Percentiles rank a stretch among this genome's conserved stretches.
phyloP scores from a whole-genome alignment of 1,284 basidiomycete genomes.

The Fistulina hepatica region DNA sequence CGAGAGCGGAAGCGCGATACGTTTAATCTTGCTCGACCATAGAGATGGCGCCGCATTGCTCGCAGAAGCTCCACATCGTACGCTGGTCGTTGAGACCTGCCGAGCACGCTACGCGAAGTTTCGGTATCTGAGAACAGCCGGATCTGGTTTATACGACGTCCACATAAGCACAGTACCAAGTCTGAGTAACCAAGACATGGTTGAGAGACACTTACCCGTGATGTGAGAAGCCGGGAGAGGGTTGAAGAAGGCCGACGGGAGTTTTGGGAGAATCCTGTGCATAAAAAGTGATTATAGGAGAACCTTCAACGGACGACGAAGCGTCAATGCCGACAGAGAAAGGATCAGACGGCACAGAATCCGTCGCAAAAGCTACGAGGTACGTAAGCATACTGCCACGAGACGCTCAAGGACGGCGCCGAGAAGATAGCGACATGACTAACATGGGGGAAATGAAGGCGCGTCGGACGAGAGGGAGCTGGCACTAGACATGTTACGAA shows the following conservation, averaged over 20 bases:
- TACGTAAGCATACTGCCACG: conserved; percentile 49
- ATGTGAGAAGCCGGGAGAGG: conserved; percentile 48
- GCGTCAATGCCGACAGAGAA: conserved; percentile 39
- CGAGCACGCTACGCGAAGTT: conserved; percentile 56
- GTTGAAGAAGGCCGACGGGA: conserved; percentile 56
- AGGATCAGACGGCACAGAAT: too few relatives aligned
- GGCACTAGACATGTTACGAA: conserved; percentile 54
- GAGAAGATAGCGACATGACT: conserved; percentile 9
- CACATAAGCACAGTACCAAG: conserved; percentile 9
- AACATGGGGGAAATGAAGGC: conserved; percentile 29
- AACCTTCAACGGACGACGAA: too few relatives aligned
- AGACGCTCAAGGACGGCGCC: conserved; percentile 48
- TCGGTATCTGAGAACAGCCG: conserved; percentile 68
- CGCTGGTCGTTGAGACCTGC: conserved; percentile 47
- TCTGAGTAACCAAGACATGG: conserved; percentile 5
- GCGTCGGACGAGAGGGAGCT: conserved; percentile 46
- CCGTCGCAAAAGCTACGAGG: too few relatives aligned
- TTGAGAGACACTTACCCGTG: conserved; percentile 49
- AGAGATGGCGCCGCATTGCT: conserved; percentile 77
- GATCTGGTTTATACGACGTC: conserved; percentile 28
- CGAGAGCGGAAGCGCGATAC: conserved; percentile 3
- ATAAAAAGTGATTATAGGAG: conserved; percentile 36
- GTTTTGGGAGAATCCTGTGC: conserved; percentile 25
- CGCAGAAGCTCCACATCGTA: conserved; percentile 79
- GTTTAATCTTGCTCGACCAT: conserved; percentile 69